phyloP scores from a whole-genome alignment of 2,329 filamentous ascomycete genomes.

The Raffaelea deltoideospora region DNA sequence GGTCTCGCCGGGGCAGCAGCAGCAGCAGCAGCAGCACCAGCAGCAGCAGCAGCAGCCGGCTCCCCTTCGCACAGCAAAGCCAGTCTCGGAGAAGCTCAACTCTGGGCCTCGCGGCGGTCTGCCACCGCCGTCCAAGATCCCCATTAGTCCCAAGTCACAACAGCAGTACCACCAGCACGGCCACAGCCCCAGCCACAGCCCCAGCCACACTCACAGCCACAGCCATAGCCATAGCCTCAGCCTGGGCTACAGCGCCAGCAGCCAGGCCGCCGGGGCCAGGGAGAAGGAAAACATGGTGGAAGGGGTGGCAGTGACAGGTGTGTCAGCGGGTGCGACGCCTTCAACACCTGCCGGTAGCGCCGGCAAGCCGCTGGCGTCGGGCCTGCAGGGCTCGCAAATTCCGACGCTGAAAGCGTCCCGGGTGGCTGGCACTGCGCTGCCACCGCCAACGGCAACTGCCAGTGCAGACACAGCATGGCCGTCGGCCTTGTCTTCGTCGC shows the following conservation, averaged over 20 bases:
- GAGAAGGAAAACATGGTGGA: too few species aligned
- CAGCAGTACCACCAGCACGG: neutral
- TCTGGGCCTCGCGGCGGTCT: conserved; percentile 31
- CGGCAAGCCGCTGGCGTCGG: too few species aligned
- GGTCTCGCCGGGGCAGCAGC: conserved; percentile 7
- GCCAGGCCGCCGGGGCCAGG: too few species aligned
- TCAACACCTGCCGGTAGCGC: conserved; percentile 7
- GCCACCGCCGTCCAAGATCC: conserved; percentile 34
- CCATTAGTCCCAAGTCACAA: conserved; percentile 30
- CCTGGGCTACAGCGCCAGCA: too few species aligned
- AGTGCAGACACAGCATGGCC: too few species aligned
- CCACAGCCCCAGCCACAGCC: neutral
- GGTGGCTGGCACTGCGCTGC: conserved; percentile 5
- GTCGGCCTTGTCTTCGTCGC: neutral
- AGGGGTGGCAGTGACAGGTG: too few species aligned
- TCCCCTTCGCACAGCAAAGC: conserved; percentile 36
- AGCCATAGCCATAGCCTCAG: too few species aligned
- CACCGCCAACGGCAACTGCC: too few species aligned
- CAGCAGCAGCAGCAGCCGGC: conserved; percentile 19
- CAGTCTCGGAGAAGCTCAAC: conserved; percentile 41
- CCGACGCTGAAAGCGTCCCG: conserved; percentile 33
- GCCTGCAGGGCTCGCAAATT: conserved; percentile 30
- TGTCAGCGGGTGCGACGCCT: too few species aligned
- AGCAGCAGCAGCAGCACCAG: conserved; percentile 10
- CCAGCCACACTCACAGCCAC: too few species aligned